Evolutionary conservation across 2,329 filamentous ascomycete species (phyloP), one percentile per base, ranked within the genome.

Genomic region (Aspergillus sp.): DNA sequence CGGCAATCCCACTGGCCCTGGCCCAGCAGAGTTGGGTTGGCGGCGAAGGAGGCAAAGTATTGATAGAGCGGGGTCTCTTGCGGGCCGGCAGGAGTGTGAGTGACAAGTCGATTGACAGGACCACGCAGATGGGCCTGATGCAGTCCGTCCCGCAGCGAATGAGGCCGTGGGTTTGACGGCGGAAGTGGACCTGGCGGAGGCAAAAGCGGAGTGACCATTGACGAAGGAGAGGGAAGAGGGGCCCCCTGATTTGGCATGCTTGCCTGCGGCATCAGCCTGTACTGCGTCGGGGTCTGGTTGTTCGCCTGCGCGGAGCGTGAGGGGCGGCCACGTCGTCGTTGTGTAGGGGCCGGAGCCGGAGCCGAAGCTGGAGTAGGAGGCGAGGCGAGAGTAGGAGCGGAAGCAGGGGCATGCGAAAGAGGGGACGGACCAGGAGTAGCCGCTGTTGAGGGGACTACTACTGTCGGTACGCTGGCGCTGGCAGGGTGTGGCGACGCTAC

Each of bases 41-140:
- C 28, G 59, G 66, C 59, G 59, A 76, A 73, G 3, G 67, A 67
- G 49, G 69, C 67, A 7, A 79, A 50, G 59, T 75, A 79, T 13
- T 75, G 72, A 57, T 77, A 79, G 30, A 77, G 62, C 17, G 69
- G 69, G 55, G 71, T 64, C 59, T 73, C 68, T 23, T 66, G 48
- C 51, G 63, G 55, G 4, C 63, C 67, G 10, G 57, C 47, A 17
- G 69, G 30, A 6, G 65, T 65, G 4, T 63, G 58, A 32, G 69
- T 59, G 17, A 72, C 28, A 10, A 77, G 67, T 39, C 69, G 69
- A 28, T 84, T 76, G 1, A 77, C 64, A 4, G 86, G 85, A 64
- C 82, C 86, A 23, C 81, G 80, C 28, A 88, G 75, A 67, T 85
- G 78, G 48, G 82, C 81, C 72, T 88, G 85, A 67, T 89, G 87